Percentiles rank a stretch among this genome's conserved stretches.
phyloP scores from a whole-genome alignment of 2,329 filamentous ascomycete species.

The Calonectria pteridis region DNA sequence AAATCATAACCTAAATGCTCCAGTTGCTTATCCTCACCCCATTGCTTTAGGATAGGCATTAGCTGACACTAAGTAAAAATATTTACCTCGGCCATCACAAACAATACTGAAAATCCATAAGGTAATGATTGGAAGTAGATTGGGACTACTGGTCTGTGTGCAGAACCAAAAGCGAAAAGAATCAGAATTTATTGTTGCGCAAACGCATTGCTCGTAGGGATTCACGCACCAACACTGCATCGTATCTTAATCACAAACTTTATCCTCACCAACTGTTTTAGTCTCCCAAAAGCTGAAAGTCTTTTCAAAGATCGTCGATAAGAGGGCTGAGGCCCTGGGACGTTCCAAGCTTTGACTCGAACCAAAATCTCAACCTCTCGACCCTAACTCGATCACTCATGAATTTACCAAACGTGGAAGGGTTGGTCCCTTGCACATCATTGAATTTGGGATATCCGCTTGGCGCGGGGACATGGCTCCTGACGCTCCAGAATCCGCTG shows the following conservation, averaged over 20 bases:
- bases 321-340: background rate
- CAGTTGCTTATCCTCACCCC: background rate
- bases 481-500: background rate
- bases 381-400: background rate
- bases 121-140: too few relatives aligned
- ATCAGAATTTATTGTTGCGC: too few relatives aligned
- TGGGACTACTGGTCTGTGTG: too few relatives aligned
- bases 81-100: too few relatives aligned
- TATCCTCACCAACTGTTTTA: background rate
- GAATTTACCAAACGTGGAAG: background rate
- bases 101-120: too few relatives aligned
- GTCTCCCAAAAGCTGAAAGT: background rate
- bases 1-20: background rate
- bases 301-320: background rate
- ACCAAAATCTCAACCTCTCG: background rate
- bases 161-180: too few relatives aligned
- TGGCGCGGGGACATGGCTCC: background rate
- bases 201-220: too few relatives aligned
- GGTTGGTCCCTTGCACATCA: background rate
- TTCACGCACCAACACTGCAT: too few relatives aligned
- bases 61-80: too few relatives aligned
- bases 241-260: background rate
- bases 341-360: background rate
- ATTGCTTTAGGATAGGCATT: background rate
- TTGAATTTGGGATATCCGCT: background rate